A percentile compares a stretch with the other conserved stretches of the same genome.
These are phyloP conservation scores for Microbotryomycetes sp. DNA, from an alignment of 1,284 basidiomycete genomes.

Conservation along the genomic window DNA sequence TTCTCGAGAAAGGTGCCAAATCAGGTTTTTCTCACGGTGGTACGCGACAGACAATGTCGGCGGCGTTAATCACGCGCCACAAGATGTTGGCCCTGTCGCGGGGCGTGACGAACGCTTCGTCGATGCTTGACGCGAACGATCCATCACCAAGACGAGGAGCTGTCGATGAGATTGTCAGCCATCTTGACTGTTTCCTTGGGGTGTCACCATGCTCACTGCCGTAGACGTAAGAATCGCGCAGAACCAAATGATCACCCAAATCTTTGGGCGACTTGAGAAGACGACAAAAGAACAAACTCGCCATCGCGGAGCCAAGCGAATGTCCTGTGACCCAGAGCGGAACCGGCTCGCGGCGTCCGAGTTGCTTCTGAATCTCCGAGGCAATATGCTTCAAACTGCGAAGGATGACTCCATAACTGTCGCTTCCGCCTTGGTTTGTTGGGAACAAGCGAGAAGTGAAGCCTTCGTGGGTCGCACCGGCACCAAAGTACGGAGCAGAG, in stretches of 20 bases:
- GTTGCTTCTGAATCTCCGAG: constrained; percentile 5
- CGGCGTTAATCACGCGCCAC: constrained; percentile 21
- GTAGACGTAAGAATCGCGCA: constrained; percentile 39
- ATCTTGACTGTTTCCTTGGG: no score
- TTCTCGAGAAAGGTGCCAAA: no score
- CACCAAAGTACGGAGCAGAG: background rate
- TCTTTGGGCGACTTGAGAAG: constrained; percentile 33
- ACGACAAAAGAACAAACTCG: constrained; percentile 36
- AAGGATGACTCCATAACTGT: constrained; percentile 1
- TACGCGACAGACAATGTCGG: constrained; percentile 18
- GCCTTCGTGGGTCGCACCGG: constrained; percentile 34
- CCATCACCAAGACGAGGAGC: background rate
- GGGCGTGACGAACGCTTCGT: constrained; percentile 5
- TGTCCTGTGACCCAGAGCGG: constrained; percentile 39
- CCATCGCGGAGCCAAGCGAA: constrained; percentile 38
- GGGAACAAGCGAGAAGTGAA: constrained; percentile 38
- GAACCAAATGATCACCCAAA: constrained; percentile 28
- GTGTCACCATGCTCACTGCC: no score
- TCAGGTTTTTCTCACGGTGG: no score
- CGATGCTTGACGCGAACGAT: background rate
- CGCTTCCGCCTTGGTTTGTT: constrained; percentile 20
- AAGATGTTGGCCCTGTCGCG: constrained; percentile 20
- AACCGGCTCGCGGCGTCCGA: constrained; percentile 6
- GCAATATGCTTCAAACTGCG: constrained; percentile 8
- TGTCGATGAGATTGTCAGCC: no score